Base-by-base conservation (phyloP, 2,329 filamentous ascomycete genomes). In the Aspergillus fijiensis region DNA sequence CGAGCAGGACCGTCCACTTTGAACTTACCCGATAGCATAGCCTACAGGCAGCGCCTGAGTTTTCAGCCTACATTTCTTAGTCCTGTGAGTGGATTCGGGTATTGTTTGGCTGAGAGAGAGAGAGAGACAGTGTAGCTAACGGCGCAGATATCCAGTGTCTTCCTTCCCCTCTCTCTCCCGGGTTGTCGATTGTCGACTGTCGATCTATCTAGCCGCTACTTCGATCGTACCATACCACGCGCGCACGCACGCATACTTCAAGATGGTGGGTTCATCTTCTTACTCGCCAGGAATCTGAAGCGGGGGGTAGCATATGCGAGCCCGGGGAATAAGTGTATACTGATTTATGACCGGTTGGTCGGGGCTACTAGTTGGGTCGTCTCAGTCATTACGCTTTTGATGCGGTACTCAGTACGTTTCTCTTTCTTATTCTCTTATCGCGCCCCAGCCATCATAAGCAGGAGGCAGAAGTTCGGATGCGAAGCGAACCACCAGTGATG, bases 311-410 rank as follows among this genome's bases (percentile, higher is more conserved):
- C 27, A 29, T 29, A 49, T 23, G 35, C 19, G 29, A 19, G 33
- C 25, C 6, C 39, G 27, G 27, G 27, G n/a, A 35, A 33, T 16
- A 7, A 19, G 23, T 21, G 12, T 27, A 49, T 16, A 51, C 50
- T 63, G 47, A 63, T 58, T 35, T 16, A 21, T 23, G 25, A 7
- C 2, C 47, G n/a, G 19, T 19, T 39, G 7, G 3, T 25, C 23
- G 1, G 6, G 6, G 45, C 14, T 88, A 97, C 14, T 88, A 97
- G 94, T 84, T 98, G 80, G 94, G 93, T 82, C 89, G 90, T 79
- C 81, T 98, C 72, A 90, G 91, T 76, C 94, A 98, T 82, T 96
- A 96, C 82, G 91, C 92, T 73, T 94, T 98, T 77, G 94, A 98
- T 80, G 94, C 94, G 65, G 92, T 98, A 69, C 87, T 98, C 70